Evolutionary conservation across 345 rosid genomes (phyloP), one percentile per base, ranked within the genome.

Genomic region (Ceriops decandra): DNA sequence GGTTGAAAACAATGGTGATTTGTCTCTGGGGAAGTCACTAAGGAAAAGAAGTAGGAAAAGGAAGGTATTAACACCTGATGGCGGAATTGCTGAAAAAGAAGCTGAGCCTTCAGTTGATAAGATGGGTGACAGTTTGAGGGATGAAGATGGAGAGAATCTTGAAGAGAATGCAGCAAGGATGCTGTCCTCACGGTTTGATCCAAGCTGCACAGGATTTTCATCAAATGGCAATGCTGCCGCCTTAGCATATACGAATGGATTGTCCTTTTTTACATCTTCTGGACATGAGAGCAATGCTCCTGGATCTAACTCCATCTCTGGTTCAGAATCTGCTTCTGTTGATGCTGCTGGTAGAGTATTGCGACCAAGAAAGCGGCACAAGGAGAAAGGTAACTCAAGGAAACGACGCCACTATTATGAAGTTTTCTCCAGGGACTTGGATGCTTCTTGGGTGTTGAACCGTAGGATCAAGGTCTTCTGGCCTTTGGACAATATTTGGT

Each of bases 101-200:
- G 82, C 76, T 33, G 85, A 83, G 66, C 77, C 80, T 36, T 62
- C 79, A 28, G 74, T 71, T 33, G 66, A 71, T 76, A 79, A 72
- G 73, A 68, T 46, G 59, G 67, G 81, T 60, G 83, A 74, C 77
- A 82, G 70, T 59, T 69, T 79, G 74, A 81, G 60, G 6, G 92
- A 85, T 47, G 97, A 91, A 63, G 97, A 91, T 69, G 93, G 86
- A 81, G 90, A 91, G 82, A 93, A 93, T 81, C 97, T 93, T 57
- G 99, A 89, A 82, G 93, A 87, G 72, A 93, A 93, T 83, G 99
- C 99, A 32, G 99, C 98, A 47, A 93, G 85, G 83, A 91, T 93
- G 98, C 79, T 93, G 28, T 93, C 96, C 30, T 91, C 96, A 20
- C 88, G 97, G 68, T 93, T 93, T 75, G 90, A 91, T 79, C 88